Base-by-base conservation (phyloP, 192 early-diverging fungal genomes). In the Coemansia sp. region DNA sequence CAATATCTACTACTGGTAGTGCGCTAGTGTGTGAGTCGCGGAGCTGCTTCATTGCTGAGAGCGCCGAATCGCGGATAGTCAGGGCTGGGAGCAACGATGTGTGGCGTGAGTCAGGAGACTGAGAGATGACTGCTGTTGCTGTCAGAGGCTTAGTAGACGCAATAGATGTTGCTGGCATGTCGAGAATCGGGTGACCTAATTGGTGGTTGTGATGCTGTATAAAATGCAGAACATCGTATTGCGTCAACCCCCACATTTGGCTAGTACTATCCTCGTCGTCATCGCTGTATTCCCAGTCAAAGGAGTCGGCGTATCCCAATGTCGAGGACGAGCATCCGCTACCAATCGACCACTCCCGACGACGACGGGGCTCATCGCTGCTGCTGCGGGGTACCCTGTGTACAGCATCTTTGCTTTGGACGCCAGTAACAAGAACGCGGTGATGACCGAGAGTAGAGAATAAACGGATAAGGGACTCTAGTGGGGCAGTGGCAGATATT, bases 181-280 rank as follows among this genome's bases (percentile, higher is more conserved):
- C 65, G 4, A 78, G 44, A 62, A 62, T 62, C 3, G 47, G 1
- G 44, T 68, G 53, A 7, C 80, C 72, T 15, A 86, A 65, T 60
- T 76, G 63, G 68, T 78, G 80, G 69, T 86, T 81, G 76, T 86
- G 71, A 65, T 79, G 76, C 79, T 81, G 76, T 47, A 86, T 75
- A 29, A 81, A 86, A 12, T 76, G 77, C 29, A 86, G 69, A 0
- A 86, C 73, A 22, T 86, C 84, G 66, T 78, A 73, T 43, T 83
- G 84, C 33, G 84, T 80, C 65, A 86, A 72, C 3, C 82, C 78
- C 44, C 76, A 79, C 41, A 80, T 62, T 7, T 27, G 61, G 22
- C 61, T 39, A 0, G 61, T 62, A 24, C 61, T 47, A 9, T 29
- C 75, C 9, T 33, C 67, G 16, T 53, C 24, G 29, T 72, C 41